Evolutionary conservation across 1,139 yeast genomes (phyloP).

Genomic region (Petasospora fabianii): DNA sequence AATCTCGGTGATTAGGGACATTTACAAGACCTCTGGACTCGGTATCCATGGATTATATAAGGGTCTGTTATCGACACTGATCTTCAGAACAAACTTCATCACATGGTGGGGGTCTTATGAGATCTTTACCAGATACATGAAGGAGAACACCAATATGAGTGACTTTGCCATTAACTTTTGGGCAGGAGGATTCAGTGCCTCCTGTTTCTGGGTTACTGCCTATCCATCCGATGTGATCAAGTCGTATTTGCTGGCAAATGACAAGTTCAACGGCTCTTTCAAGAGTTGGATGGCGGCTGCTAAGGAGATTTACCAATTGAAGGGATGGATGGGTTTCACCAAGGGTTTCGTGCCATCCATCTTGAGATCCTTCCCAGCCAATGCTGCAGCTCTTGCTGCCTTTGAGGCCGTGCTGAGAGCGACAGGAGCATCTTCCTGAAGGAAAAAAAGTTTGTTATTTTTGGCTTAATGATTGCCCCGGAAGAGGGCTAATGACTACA

Average conservation of each 20-base stretch:
- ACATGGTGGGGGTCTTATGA: constrained; percentile 97
- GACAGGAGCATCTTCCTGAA: constrained; percentile 25
- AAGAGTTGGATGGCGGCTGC: constrained; percentile 74
- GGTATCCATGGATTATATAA: constrained; percentile 75
- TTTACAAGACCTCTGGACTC: constrained; percentile 41
- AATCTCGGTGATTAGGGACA: constrained; percentile 51
- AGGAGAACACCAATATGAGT: constrained; percentile 57
- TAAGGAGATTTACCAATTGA: constrained; percentile 54
- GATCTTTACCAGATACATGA: constrained; percentile 65
- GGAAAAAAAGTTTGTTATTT: not conserved
- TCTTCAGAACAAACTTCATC: constrained; percentile 80
- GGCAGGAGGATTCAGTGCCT: constrained; percentile 82
- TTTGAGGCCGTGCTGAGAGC: constrained; percentile 77
- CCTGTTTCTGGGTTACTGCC: constrained; percentile 85
- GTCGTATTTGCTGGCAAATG: constrained; percentile 82
- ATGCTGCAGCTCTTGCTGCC: constrained; percentile 90
- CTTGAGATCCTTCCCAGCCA: constrained; percentile 77
- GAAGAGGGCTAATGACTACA: constrained; percentile 1
- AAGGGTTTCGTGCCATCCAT: constrained; percentile 80
- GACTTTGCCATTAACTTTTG: constrained; percentile 77
- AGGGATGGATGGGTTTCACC: constrained; percentile 69
- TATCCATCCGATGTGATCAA: constrained; percentile 89
- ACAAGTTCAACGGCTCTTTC: constrained; percentile 65
- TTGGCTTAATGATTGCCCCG: not conserved
- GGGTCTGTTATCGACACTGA: constrained; percentile 81